Evolutionary conservation across 257 asterid genomes (phyloP).

Genomic region (Scutellaria minor): DNA sequence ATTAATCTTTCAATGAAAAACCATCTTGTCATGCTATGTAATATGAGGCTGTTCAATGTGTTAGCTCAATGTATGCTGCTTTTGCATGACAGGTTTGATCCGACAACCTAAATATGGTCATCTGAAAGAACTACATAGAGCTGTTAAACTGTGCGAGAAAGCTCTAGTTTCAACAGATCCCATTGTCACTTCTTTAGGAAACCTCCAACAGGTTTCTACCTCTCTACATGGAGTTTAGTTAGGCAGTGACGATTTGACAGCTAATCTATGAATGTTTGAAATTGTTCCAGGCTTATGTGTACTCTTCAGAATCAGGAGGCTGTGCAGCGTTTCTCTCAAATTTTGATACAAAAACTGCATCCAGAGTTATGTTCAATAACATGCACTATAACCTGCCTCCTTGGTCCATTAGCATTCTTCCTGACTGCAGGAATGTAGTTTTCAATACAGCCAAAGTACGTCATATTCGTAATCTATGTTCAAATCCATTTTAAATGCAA

Average conservation of each 20-base stretch:
- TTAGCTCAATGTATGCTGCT: constrained; percentile 28
- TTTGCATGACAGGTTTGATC: constrained; percentile 58
- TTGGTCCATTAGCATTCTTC: constrained; percentile 97
- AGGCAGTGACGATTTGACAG: neutral
- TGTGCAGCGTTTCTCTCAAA: constrained; percentile 95
- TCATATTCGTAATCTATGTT: neutral
- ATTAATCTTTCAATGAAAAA: neutral
- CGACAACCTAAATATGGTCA: constrained; percentile 92
- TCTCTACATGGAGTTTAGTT: neutral
- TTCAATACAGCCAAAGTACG: constrained; percentile 94
- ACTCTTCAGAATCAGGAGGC: constrained; percentile 64
- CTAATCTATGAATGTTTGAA: constrained; percentile 9
- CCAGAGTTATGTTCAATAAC: constrained; percentile 82
- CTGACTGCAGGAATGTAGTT: constrained; percentile 87
- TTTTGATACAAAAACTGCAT: constrained; percentile 58
- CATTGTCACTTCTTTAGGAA: constrained; percentile 74
- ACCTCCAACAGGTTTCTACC: constrained; percentile 39
- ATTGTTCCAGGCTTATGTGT: constrained; percentile 71
- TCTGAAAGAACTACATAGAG: constrained; percentile 83
- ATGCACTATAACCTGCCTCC: constrained; percentile 84
- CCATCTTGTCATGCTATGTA: neutral
- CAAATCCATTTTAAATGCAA: constrained; percentile 6
- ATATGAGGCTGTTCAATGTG: neutral
- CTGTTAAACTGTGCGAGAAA: constrained; percentile 79
- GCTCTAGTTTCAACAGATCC: constrained; percentile 85